A percentile compares a stretch with the other conserved stretches of the same genome.
Evolutionary conservation across 805 yeast species (phyloP).

Genomic region (Priceomyces haplophilus): DNA sequence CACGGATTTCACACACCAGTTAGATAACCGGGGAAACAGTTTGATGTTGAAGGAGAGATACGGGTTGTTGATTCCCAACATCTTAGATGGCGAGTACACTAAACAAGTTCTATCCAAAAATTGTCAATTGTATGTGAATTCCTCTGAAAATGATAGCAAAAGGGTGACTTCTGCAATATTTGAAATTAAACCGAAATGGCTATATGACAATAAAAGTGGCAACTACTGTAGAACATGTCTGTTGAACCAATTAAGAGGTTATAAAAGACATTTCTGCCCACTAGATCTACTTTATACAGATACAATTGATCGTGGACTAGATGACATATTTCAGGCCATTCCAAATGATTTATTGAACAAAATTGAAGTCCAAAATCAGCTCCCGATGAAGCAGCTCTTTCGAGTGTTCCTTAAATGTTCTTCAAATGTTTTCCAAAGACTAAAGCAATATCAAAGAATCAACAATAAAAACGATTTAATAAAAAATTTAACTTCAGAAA

Average conservation of each 20-base stretch:
- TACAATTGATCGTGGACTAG: slow-evolving; percentile 32
- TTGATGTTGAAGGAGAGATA: slow-evolving; percentile 39
- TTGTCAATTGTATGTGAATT: slow-evolving; percentile 27
- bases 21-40: slow-evolving; percentile 24
- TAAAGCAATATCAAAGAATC: slow-evolving; percentile 33
- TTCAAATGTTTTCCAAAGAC: slow-evolving; percentile 29
- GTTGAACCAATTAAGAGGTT: slow-evolving; percentile 34
- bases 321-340: slow-evolving; percentile 23
- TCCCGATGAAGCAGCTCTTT: slow-evolving; percentile 36
- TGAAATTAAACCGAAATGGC: slow-evolving; percentile 66
- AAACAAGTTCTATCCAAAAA: slow-evolving; percentile 31
- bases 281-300: slow-evolving; percentile 37
- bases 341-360: slow-evolving; percentile 17
- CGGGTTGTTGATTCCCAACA: slow-evolving; percentile 44
- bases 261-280: slow-evolving; percentile 45
- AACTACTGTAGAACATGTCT: slow-evolving; percentile 59
- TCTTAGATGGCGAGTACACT: slow-evolving; percentile 31
- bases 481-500: slow-evolving; percentile 23
- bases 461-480: slow-evolving; percentile 31
- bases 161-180: slow-evolving; percentile 23
- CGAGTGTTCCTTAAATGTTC: slow-evolving; percentile 30
- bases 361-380: slow-evolving; percentile 19
- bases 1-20: slow-evolving; percentile 25
- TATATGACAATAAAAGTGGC: slow-evolving; percentile 42
- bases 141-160: neutral